phyloP scores from a whole-genome alignment of 768 basidiomycete genomes.

The Amanita fuliginea region DNA sequence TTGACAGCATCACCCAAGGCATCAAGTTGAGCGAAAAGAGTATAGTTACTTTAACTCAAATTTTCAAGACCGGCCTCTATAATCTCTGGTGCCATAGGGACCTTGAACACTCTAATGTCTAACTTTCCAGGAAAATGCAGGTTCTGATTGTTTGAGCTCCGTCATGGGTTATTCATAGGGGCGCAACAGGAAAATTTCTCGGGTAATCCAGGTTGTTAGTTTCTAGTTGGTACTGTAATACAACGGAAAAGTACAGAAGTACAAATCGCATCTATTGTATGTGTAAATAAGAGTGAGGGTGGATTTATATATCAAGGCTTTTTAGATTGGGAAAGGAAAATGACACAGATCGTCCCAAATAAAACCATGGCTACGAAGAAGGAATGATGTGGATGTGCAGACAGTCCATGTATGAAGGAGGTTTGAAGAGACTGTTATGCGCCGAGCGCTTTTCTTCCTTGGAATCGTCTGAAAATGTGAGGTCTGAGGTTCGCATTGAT shows the following conservation, averaged over 20 bases:
- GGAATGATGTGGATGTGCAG: neutral
- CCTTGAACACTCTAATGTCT: neutral
- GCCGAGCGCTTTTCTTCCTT: conserved; percentile 1
- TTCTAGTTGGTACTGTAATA: neutral
- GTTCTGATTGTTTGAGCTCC: neutral
- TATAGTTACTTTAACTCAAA: neutral
- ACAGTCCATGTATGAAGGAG: neutral
- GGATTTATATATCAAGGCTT: neutral
- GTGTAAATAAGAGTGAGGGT: neutral
- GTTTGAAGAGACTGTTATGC: conserved; percentile 1
- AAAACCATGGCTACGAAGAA: neutral
- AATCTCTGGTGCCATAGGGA: neutral
- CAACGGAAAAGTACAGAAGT: neutral
- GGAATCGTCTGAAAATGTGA: neutral
- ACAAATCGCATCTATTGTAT: conserved; percentile 7
- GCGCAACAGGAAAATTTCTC: no score
- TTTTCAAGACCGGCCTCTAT: neutral
- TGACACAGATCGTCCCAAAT: neutral
- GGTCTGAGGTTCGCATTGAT: neutral
- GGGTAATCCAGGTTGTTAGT: no score
- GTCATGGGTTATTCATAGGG: neutral
- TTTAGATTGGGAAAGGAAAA: neutral
- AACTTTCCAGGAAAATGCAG: neutral
- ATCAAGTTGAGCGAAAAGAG: neutral
- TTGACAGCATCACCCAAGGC: neutral